These are phyloP conservation scores for Apophysomyces trapeziformis DNA, from an alignment of 371 early-diverging fungal genomes.

Conservation along the genomic window DNA sequence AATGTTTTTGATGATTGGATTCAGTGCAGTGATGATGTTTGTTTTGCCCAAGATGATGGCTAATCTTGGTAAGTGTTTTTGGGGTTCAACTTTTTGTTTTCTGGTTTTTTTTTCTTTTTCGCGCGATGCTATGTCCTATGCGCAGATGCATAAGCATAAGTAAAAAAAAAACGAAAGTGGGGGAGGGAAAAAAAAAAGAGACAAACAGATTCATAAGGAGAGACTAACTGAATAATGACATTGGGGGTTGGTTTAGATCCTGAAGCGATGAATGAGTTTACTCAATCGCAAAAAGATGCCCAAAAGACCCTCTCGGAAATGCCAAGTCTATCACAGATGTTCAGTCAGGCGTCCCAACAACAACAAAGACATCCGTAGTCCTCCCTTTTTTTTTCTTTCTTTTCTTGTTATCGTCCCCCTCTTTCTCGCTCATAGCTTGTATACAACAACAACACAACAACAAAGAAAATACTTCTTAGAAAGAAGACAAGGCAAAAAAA, in stretches of 20 bases:
- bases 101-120: not conserved
- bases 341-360: slow-evolving; percentile 22
- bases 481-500: no score
- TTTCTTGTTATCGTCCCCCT: not conserved
- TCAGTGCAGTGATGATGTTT: slow-evolving; percentile 49
- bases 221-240: not conserved
- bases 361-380: not conserved
- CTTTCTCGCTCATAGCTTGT: no score
- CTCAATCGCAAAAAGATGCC: slow-evolving; percentile 40
- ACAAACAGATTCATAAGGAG: not conserved
- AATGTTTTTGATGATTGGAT: slow-evolving; percentile 56
- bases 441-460: no score
- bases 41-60: slow-evolving; percentile 56
- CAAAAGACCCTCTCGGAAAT: slow-evolving; percentile 45
- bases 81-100: not conserved
- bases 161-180: not conserved
- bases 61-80: slow-evolving; percentile 36
- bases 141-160: not conserved
- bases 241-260: slow-evolving; percentile 30
- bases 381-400: not conserved
- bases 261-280: slow-evolving; percentile 43
- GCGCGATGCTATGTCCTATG: not conserved
- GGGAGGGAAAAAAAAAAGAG: no score
- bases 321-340: slow-evolving; percentile 47
- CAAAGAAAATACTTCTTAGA: no score